These are phyloP conservation scores for Setaria viridis DNA, from an alignment of 202 grass and related monocot genomes.

Conservation along the genomic window DNA sequence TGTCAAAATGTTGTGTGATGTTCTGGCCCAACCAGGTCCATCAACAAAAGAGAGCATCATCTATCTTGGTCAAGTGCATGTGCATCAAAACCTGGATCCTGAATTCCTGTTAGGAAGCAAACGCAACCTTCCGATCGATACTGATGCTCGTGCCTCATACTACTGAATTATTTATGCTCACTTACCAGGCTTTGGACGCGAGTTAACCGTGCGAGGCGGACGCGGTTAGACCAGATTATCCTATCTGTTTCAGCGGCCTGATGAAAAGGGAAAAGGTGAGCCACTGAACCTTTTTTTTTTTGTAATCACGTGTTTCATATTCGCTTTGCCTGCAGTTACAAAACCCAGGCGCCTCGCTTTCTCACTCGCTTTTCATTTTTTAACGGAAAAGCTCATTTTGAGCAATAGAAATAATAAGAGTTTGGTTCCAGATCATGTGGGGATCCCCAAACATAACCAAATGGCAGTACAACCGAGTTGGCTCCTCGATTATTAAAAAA, in stretches of 20 bases:
- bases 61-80: neutral
- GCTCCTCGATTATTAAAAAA: too few relatives aligned
- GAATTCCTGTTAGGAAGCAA: neutral
- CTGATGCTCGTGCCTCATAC: neutral
- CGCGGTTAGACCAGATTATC: neutral
- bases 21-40: neutral
- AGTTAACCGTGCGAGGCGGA: neutral
- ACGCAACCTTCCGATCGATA: neutral
- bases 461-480: neutral
- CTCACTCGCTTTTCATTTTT: constrained; percentile 14
- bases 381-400: neutral
- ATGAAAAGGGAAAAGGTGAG: neutral
- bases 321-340: neutral
- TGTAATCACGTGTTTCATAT: neutral
- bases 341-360: neutral
- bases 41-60: too few relatives aligned
- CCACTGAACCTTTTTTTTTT: neutral
- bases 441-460: neutral
- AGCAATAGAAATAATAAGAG: neutral
- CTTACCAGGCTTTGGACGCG: neutral
- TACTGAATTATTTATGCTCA: neutral
- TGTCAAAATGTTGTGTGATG: neutral
- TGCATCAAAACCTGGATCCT: neutral
- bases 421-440: neutral
- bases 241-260: neutral